These are phyloP conservation scores for Magnusiomyces tetraspermus DNA, from an alignment of 1,139 yeast genomes.

Conservation along the genomic window DNA sequence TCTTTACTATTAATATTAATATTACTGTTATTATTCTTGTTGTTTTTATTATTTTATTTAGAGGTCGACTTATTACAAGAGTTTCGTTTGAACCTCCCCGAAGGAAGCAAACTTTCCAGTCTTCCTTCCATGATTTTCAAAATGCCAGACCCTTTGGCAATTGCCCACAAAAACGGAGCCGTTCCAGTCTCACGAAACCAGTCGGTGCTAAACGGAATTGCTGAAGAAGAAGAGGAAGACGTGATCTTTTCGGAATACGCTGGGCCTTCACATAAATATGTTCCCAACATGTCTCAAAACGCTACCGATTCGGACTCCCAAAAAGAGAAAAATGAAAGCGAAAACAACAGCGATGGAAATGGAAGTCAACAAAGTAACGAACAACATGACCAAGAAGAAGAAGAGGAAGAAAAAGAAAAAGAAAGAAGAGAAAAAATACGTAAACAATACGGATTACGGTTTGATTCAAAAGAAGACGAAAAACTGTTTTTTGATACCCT, in stretches of 20 bases:
- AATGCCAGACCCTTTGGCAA: constrained; percentile 14
- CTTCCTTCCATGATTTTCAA: constrained; percentile 25
- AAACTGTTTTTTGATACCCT: constrained; percentile 10
- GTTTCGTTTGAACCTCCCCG: constrained; percentile 24
- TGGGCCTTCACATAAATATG: not conserved
- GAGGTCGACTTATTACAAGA: constrained; percentile 21
- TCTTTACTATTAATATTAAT: too few species aligned
- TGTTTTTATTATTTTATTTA: not conserved
- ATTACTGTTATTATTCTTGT: not conserved
- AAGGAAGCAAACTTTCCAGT: constrained; percentile 19
- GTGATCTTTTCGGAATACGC: not conserved
- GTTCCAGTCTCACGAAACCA: not conserved
- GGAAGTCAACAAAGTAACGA: too few species aligned
- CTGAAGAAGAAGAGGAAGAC: constrained; percentile 11
- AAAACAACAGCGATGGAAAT: too few species aligned
- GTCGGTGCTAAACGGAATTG: not conserved
- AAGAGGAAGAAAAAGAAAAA: not conserved
- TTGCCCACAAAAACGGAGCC: constrained; percentile 5
- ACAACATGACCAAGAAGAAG: too few species aligned
- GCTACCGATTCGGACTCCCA: not conserved
- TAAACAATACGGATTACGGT: not conserved
- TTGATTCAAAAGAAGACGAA: constrained; percentile 7
- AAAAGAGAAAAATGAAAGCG: too few species aligned
- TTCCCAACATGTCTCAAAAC: not conserved
- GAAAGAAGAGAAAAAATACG: not conserved